Percentiles rank a stretch among this genome's conserved stretches.
phyloP scores from a whole-genome alignment of 108 stramenopile species.

The Halocafeteria seosinensis region DNA sequence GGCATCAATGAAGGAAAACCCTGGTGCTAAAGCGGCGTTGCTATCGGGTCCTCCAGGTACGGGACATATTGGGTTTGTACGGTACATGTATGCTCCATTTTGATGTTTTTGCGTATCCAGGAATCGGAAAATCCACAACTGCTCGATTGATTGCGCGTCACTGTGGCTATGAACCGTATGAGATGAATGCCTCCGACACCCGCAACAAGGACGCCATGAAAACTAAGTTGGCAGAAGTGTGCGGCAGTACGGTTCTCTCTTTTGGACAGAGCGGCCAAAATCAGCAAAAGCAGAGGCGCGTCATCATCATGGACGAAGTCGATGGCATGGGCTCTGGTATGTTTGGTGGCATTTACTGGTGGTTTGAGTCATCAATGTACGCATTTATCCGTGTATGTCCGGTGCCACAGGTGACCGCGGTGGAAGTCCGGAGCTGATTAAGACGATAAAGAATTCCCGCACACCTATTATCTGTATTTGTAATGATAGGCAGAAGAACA shows the following conservation, averaged over 20 bases:
- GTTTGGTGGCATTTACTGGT: no score
- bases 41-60: not conserved
- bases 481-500: slow-evolving; percentile 77
- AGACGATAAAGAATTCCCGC: slow-evolving; percentile 73
- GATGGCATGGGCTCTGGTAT: slow-evolving; percentile 88
- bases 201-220: slow-evolving; percentile 60
- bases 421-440: slow-evolving; percentile 75
- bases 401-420: no score
- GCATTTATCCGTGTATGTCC: no score
- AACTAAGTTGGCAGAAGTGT: slow-evolving; percentile 50
- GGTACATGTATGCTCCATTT: slow-evolving; percentile 74
- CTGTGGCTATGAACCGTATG: slow-evolving; percentile 64
- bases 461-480: slow-evolving; percentile 96
- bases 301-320: slow-evolving; percentile 98
- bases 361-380: no score
- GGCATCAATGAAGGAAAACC: slow-evolving; percentile 17
- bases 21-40: slow-evolving; percentile 16
- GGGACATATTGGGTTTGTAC: no score
- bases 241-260: slow-evolving; percentile 5
- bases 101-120: slow-evolving; percentile 89
- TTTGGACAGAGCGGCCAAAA: not conserved
- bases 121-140: slow-evolving; percentile 78
- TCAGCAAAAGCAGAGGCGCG: slow-evolving; percentile 29
- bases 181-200: slow-evolving; percentile 88
- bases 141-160: slow-evolving; percentile 62